A percentile compares a stretch with the other conserved stretches of the same genome.
Evolutionary conservation across 805 yeast genomes (phyloP).

Genomic region (Wickerhamiella galacta): DNA sequence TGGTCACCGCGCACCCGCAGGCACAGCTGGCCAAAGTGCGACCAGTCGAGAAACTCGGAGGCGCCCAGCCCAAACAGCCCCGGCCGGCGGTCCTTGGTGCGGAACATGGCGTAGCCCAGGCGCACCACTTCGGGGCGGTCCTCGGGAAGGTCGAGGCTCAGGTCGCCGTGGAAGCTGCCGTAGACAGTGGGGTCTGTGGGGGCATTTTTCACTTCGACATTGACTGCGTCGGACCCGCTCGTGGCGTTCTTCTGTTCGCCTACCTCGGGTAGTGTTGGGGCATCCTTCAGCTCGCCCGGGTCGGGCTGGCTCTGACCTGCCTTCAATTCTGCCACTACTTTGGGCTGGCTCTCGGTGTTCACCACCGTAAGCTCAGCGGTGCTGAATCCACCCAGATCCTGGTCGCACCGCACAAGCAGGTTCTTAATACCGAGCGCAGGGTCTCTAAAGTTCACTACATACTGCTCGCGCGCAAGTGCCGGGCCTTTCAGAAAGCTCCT

Average conservation of each 20-base stretch:
- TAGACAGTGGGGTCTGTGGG: conserved; percentile 12
- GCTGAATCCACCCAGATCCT: conserved; percentile 65
- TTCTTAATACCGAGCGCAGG: conserved; percentile 30
- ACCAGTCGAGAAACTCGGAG: conserved; percentile 54
- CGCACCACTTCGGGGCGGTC: conserved; percentile 46
- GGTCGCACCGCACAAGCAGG: conserved; percentile 49
- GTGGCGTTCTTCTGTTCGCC: no score
- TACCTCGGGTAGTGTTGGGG: no score
- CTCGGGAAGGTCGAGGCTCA: conserved; percentile 49
- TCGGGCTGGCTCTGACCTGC: background rate
- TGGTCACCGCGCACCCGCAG: conserved; percentile 57
- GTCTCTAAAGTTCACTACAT: conserved; percentile 43
- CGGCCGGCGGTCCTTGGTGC: conserved; percentile 48
- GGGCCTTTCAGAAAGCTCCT: no score
- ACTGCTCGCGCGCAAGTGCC: no score
- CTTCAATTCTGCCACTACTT: no score
- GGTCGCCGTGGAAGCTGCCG: conserved; percentile 56
- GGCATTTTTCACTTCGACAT: background rate
- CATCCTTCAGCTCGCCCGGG: no score
- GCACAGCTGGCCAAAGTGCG: conserved; percentile 41
- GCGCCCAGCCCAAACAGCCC: conserved; percentile 25
- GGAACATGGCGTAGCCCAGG: conserved; percentile 68
- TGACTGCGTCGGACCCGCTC: background rate
- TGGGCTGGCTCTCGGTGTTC: conserved; percentile 18
- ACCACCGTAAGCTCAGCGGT: conserved; percentile 36